Percentiles rank a stretch among this genome's conserved stretches.
phyloP scores from a whole-genome alignment of 768 basidiomycete species.

The Leccinellum albellum region DNA sequence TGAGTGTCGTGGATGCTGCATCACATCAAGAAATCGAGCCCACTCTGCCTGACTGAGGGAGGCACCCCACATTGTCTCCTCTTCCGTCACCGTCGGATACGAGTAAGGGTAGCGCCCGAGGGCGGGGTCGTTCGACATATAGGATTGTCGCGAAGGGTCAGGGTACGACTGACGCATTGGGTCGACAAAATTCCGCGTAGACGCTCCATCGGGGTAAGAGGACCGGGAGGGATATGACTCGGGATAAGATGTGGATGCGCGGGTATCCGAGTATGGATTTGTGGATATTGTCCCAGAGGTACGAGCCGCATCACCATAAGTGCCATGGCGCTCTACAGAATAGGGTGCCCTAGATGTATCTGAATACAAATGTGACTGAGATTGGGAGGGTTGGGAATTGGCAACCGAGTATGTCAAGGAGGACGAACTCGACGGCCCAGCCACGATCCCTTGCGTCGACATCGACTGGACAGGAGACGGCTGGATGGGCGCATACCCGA shows the following conservation, averaged over 20 bases:
- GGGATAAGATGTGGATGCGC: constrained; percentile 19
- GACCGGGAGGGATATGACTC: constrained; percentile 24
- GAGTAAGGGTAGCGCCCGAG: constrained; percentile 30
- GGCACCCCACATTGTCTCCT: constrained; percentile 70
- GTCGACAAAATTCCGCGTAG: constrained; percentile 24
- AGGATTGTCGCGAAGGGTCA: constrained; percentile 27
- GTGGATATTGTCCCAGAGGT: constrained; percentile 13
- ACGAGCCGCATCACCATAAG: constrained; percentile 22
- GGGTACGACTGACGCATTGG: constrained; percentile 22
- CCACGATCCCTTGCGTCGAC: constrained; percentile 13
- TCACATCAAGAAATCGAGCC: constrained; percentile 60
- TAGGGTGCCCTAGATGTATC: constrained; percentile 23
- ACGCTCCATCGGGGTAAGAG: constrained; percentile 23
- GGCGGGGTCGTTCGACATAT: constrained; percentile 21
- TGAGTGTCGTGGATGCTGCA: constrained; percentile 44
- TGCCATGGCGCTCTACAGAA: constrained; percentile 18
- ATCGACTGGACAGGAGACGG: constrained; percentile 23
- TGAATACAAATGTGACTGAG: constrained; percentile 26
- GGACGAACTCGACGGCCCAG: constrained; percentile 22
- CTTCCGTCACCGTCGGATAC: constrained; percentile 49
- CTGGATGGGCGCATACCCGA: constrained; percentile 20
- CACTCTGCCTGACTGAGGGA: constrained; percentile 77
- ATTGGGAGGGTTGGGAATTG: constrained; percentile 18
- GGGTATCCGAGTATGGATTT: constrained; percentile 31
- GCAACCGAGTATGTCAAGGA: constrained; percentile 23